A percentile compares a stretch with the other conserved stretches of the same genome.
Evolutionary conservation across 306 rosid species (phyloP).

Genomic region (Vigna hirtella): DNA sequence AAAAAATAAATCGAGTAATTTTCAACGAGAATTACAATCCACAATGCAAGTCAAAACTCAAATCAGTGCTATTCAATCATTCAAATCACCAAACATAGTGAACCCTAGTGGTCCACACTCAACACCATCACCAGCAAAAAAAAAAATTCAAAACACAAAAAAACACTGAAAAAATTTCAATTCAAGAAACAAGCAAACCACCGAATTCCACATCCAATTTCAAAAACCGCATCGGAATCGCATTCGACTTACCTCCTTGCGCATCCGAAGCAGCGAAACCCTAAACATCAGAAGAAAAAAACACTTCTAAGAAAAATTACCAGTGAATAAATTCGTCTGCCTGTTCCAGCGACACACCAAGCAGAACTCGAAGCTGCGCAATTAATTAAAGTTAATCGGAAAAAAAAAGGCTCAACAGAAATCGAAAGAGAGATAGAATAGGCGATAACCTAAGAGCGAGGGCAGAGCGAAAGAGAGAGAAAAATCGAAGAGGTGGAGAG

Average conservation of each 20-base stretch:
- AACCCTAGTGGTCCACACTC: neutral
- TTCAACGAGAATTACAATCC: neutral
- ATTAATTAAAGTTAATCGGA: slow-evolving; percentile 11
- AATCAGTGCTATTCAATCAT: slow-evolving; percentile 8
- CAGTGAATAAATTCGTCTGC: slow-evolving; percentile 14
- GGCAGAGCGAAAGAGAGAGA: neutral
- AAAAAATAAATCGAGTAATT: neutral
- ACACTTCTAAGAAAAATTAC: slow-evolving; percentile 8
- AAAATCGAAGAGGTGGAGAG: neutral
- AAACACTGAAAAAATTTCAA: neutral
- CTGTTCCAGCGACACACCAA: slow-evolving; percentile 32
- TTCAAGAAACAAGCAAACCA: neutral
- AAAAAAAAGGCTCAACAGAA: neutral
- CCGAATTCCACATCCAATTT: slow-evolving; percentile 2
- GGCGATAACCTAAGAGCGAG: slow-evolving; percentile 46
- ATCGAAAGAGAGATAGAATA: slow-evolving; percentile 26
- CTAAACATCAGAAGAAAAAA: slow-evolving; percentile 26
- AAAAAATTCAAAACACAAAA: neutral
- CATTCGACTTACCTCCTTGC: slow-evolving; percentile 37
- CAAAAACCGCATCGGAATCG: neutral
- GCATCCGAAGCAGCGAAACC: slow-evolving; percentile 47
- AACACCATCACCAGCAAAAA: neutral
- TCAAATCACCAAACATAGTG: slow-evolving; percentile 14
- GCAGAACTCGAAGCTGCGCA: slow-evolving; percentile 32
- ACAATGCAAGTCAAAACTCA: slow-evolving; percentile 37